Evolutionary conservation across 176 grass and related monocot genomes (phyloP).

Genomic region (Zea mays): DNA sequence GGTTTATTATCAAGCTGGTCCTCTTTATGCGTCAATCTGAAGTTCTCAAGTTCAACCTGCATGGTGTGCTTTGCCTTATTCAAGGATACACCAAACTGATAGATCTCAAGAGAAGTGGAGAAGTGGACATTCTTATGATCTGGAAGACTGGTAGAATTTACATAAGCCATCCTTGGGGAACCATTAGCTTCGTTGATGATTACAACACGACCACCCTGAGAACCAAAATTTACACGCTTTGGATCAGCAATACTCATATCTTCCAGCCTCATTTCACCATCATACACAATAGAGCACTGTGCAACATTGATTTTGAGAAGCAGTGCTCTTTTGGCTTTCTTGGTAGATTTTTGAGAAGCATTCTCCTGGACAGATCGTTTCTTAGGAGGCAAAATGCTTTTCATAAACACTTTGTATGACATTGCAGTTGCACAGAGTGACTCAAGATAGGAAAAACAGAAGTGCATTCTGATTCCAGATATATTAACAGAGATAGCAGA

Average conservation of each 20-base stretch:
- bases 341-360: constrained; percentile 45
- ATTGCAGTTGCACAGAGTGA: constrained; percentile 63
- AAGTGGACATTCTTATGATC: constrained; percentile 74
- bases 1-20: constrained; percentile 57
- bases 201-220: constrained; percentile 79
- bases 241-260: constrained; percentile 84
- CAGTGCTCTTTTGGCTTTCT: constrained; percentile 57
- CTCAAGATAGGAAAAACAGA: constrained; percentile 75
- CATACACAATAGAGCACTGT: constrained; percentile 64
- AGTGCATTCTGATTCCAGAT: constrained; percentile 60
- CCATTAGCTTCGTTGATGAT: constrained; percentile 63
- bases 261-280: constrained; percentile 70
- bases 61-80: constrained; percentile 87
- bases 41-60: constrained; percentile 81
- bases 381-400: constrained; percentile 59
- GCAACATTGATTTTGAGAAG: constrained; percentile 73
- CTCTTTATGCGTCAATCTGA: constrained; percentile 63
- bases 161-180: constrained; percentile 67
- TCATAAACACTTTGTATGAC: constrained; percentile 76
- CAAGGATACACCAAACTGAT: constrained; percentile 53
- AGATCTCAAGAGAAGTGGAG: constrained; percentile 76
- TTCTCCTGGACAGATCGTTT: constrained; percentile 53
- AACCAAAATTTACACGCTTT: constrained; percentile 92
- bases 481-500: constrained; percentile 58
- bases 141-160: constrained; percentile 50